These are phyloP conservation scores for Mycena leptocephala DNA, from an alignment of 768 basidiomycete species.

Conservation along the genomic window DNA sequence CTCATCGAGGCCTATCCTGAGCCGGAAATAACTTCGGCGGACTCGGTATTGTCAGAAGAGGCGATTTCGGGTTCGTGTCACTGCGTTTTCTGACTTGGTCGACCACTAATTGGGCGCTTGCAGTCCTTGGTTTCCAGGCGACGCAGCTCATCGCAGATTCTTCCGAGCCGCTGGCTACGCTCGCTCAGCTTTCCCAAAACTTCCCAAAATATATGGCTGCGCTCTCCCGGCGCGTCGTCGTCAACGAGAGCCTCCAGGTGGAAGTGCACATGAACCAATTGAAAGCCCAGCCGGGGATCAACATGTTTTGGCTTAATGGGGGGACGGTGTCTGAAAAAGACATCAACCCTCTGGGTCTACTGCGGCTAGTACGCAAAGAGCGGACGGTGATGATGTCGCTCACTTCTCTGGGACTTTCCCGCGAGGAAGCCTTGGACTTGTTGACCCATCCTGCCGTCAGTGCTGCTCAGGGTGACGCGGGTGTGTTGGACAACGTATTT, in stretches of 20 bases:
- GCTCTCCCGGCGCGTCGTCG: slow-evolving; percentile 78
- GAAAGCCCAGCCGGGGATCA: slow-evolving; percentile 68
- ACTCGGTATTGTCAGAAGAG: slow-evolving; percentile 53
- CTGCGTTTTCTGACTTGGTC: neutral
- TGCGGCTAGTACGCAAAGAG: slow-evolving; percentile 84
- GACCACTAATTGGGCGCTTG: neutral
- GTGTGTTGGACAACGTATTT: slow-evolving; percentile 80
- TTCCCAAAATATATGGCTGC: slow-evolving; percentile 90
- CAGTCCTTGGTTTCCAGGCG: slow-evolving; percentile 81
- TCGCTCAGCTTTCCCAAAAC: slow-evolving; percentile 85
- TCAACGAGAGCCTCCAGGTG: slow-evolving; percentile 63
- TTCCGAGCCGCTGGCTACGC: slow-evolving; percentile 64
- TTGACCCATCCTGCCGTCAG: slow-evolving; percentile 77
- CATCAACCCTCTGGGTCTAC: slow-evolving; percentile 79
- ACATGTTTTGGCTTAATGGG: slow-evolving; percentile 89
- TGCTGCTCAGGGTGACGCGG: slow-evolving; percentile 63
- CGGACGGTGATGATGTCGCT: slow-evolving; percentile 73
- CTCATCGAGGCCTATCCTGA: slow-evolving; percentile 34
- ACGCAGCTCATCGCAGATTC: slow-evolving; percentile 83
- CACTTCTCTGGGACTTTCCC: slow-evolving; percentile 72
- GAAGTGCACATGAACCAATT: slow-evolving; percentile 75
- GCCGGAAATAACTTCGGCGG: neutral
- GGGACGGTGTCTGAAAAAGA: slow-evolving; percentile 72
- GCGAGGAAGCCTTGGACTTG: slow-evolving; percentile 79
- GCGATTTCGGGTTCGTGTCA: slow-evolving; percentile 42